Evolutionary conservation across 176 grass and related monocot species (phyloP), one percentile per base, ranked within the genome.

Genomic region (Triticum turgidum): DNA sequence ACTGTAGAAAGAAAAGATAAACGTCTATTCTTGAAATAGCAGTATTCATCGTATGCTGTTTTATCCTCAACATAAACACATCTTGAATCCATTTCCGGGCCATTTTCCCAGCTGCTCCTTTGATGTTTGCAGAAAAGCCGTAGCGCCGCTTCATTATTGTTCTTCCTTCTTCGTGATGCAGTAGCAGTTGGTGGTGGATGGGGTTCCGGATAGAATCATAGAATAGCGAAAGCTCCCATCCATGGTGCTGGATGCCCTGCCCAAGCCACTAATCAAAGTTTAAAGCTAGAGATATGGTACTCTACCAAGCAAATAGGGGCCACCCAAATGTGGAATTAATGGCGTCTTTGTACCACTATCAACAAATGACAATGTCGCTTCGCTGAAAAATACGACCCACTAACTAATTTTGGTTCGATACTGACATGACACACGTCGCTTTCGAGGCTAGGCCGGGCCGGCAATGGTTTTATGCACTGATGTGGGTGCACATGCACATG

Each of bases 401-500:
- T 49, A 52, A 52, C 27, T 0, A 29, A 11, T 77, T 20, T 77
- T 77, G 52, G 29, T 77, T 21, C 47, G 61, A 80, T 45, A 30
- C 4, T 11, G 78, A 45, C 52, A 61, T 39, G 68, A 70, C 20
- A 73, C 17, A 25, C 0, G 54, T 73, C 74, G 74, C 27, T 76
- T 62, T 89, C 39, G 10, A n/a, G 62, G 78, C 20, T 6, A 7
- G 18, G 27, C 51, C 51, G 15, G 51, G 51, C 37, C 71, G 70
- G 70, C 67, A 61, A 3, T 37, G 24, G 24, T 22, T 49, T 42
- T 29, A 54, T 44, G n/a, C 54, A 83, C 68, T 59, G 54, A 59
- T 59, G 54, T 3, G 56, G 18, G 80, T 41, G 83, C 88, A 89
- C 81, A 74, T 89, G 87, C 66, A 39, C 75, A 69, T 81, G 83